Conservation (phyloP, 345 rosid species). For the Melaleuca alternifolia region DNA sequence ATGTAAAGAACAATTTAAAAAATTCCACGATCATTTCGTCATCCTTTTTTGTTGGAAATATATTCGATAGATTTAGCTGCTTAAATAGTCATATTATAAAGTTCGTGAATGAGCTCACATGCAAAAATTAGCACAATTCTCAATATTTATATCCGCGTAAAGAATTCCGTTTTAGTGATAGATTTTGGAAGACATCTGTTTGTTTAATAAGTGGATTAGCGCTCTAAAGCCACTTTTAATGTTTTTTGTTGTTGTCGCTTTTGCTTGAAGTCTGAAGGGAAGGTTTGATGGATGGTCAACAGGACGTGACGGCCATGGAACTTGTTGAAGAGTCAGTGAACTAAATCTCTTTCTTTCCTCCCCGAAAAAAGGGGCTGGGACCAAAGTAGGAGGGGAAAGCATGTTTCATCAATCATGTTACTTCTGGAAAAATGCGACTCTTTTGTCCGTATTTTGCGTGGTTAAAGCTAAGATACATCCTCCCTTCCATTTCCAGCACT, state of each 20-base stretch:
- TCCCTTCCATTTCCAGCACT: background rate
- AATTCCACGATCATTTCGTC: rapidly evolving
- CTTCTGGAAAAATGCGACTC: background rate
- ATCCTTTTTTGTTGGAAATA: background rate
- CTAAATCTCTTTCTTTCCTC: background rate
- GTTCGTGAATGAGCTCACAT: background rate
- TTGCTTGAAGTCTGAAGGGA: background rate
- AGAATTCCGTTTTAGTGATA: background rate
- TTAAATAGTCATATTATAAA: rapidly evolving
- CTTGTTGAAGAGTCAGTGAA: background rate
- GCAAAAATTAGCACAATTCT: background rate
- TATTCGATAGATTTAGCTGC: background rate
- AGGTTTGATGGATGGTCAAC: background rate
- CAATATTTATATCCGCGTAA: background rate
- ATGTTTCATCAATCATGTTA: background rate
- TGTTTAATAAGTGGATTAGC: background rate
- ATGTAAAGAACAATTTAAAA: rapidly evolving
- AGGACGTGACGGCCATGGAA: background rate
- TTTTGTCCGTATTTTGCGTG: background rate
- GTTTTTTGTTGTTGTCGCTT: background rate
- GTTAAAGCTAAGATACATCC: background rate
- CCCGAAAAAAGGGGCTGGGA: background rate
- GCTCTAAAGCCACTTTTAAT: background rate
- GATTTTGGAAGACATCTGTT: background rate
- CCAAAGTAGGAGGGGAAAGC: background rate